phyloP scores from a whole-genome alignment of 768 basidiomycete genomes.

The Albatrellus ellisii region DNA sequence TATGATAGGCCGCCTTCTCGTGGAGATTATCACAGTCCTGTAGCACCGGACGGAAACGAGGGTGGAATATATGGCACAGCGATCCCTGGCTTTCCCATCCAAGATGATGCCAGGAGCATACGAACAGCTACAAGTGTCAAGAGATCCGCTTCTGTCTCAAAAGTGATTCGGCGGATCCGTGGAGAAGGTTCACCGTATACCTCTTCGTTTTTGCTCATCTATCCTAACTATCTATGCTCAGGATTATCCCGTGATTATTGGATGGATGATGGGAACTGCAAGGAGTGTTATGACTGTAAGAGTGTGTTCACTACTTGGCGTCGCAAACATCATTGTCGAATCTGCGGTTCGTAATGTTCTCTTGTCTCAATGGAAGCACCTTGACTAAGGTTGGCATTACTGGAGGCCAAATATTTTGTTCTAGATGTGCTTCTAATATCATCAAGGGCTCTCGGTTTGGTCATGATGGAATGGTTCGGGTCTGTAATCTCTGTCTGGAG shows the following conservation, averaged over 20 bases:
- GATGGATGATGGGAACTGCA: constrained; percentile 97
- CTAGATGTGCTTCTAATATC: constrained; percentile 91
- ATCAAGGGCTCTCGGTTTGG: constrained; percentile 92
- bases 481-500: constrained; percentile 92
- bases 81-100: constrained; percentile 89
- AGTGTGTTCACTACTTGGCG: constrained; percentile 90
- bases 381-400: neutral
- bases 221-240: constrained; percentile 17
- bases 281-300: constrained; percentile 93
- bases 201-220: constrained; percentile 2
- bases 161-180: constrained; percentile 79
- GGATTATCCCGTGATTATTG: constrained; percentile 92
- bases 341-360: constrained; percentile 55
- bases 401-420: constrained; percentile 95
- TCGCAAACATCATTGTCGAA: constrained; percentile 94
- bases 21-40: constrained; percentile 33
- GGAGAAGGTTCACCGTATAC: constrained; percentile 56
- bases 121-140: constrained; percentile 61
- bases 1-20: constrained; percentile 48
- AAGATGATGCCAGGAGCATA: constrained; percentile 82
- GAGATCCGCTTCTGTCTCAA: constrained; percentile 74
- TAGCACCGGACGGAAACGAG: constrained; percentile 38
- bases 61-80: constrained; percentile 56
- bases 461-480: constrained; percentile 87
- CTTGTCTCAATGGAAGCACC: neutral